These are phyloP conservation scores for Chaetomium strumarium DNA, from an alignment of 2,329 filamentous ascomycete species.

Conservation along the genomic window DNA sequence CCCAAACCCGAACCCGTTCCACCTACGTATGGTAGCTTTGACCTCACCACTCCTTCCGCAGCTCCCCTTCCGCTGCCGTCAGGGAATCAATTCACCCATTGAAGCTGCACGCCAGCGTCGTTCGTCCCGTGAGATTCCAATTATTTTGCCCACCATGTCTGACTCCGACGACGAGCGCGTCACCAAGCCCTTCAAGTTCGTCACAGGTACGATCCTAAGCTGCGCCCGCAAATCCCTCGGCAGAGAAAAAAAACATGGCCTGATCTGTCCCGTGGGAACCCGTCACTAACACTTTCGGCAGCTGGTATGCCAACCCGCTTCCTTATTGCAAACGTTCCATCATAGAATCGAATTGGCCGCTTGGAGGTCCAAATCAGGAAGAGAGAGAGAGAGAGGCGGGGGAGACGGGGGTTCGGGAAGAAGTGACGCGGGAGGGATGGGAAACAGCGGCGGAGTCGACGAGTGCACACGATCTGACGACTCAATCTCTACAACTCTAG, in stretches of 20 bases:
- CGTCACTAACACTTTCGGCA: conserved; percentile 23
- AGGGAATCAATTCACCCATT: conserved; percentile 28
- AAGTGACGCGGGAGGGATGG: neutral
- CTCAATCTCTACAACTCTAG: conserved; percentile 42
- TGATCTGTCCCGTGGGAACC: conserved; percentile 15
- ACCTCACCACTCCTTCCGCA: conserved; percentile 18
- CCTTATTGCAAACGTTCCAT: neutral
- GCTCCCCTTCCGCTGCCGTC: conserved; percentile 18
- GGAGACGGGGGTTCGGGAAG: neutral
- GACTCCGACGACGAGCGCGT: conserved; percentile 82
- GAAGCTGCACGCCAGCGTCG: conserved; percentile 33
- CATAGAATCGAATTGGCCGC: conserved; percentile 12
- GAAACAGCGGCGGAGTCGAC: conserved; percentile 18
- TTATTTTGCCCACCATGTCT: conserved; percentile 67
- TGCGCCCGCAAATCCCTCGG: conserved; percentile 23
- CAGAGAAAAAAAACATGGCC: conserved; percentile 25
- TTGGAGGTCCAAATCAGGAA: conserved; percentile 6
- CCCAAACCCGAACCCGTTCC: neutral
- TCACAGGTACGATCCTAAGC: conserved; percentile 70
- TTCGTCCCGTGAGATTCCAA: conserved; percentile 22
- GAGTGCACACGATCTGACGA: conserved; percentile 27
- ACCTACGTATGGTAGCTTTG: conserved; percentile 11
- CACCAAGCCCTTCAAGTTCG: conserved; percentile 99
- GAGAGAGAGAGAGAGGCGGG: neutral
- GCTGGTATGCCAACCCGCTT: conserved; percentile 23